These are phyloP conservation scores for Trichoderma endophyticum DNA, from an alignment of 2,329 filamentous ascomycete genomes.

Conservation along the genomic window DNA sequence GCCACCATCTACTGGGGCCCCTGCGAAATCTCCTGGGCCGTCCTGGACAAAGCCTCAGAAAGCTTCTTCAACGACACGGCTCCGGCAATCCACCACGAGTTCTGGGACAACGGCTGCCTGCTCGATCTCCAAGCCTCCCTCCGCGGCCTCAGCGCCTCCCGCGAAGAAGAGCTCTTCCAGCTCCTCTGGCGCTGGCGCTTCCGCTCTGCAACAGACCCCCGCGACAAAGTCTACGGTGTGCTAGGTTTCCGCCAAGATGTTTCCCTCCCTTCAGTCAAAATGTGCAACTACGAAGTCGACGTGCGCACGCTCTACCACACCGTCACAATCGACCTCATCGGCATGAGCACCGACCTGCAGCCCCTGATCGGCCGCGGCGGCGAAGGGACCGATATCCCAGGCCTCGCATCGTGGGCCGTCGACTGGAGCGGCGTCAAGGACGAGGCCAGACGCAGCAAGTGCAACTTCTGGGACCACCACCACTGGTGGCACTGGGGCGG, in stretches of 20 bases:
- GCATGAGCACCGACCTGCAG: neutral
- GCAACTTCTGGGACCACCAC: conserved; percentile 2
- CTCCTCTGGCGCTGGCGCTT: conserved; percentile 7
- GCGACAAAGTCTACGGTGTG: conserved; percentile 6
- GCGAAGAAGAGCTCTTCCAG: neutral
- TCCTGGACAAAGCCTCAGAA: neutral
- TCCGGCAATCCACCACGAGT: neutral
- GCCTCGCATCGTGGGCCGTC: conserved; percentile 3
- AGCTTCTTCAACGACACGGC: conserved; percentile 3
- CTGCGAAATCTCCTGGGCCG: neutral
- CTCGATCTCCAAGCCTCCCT: neutral
- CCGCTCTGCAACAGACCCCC: neutral
- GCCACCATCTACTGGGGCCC: conserved; percentile 10
- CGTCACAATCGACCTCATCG: conserved; percentile 1
- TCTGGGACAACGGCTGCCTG: neutral
- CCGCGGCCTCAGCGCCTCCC: neutral
- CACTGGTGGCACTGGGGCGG: conserved; percentile 6
- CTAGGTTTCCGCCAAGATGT: neutral
- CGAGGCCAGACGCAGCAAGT: neutral
- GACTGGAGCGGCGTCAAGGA: neutral
- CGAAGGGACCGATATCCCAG: neutral
- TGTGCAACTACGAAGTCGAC: neutral
- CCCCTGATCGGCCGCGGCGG: conserved; percentile 5
- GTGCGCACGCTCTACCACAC: conserved; percentile 4
- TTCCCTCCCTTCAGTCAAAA: neutral